Conservation (phyloP, 2,329 filamentous ascomycete species). For the Pyricularia sp. region DNA sequence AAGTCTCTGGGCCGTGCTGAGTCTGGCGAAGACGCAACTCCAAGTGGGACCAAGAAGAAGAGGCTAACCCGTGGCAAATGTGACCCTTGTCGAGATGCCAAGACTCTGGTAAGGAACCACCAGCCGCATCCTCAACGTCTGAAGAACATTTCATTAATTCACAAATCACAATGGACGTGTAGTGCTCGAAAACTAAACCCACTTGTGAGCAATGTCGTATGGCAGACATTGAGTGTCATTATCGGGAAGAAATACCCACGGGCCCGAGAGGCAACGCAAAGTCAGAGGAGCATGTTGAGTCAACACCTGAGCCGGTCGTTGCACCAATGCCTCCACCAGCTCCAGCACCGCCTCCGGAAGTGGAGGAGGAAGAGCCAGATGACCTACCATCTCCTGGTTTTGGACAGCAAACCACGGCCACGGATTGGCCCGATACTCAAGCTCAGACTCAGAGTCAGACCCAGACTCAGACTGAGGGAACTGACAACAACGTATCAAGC, state of each 20-base stretch:
- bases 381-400: slow-evolving; percentile 13
- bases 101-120: slow-evolving; percentile 13
- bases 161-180: background rate
- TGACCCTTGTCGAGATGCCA: slow-evolving; percentile 17
- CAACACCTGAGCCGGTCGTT: slow-evolving; percentile 10
- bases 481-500: background rate
- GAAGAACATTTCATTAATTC: no score
- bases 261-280: background rate
- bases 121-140: background rate
- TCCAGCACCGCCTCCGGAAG: slow-evolving; percentile 1
- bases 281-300: background rate
- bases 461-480: background rate
- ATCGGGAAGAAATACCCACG: slow-evolving; percentile 4
- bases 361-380: slow-evolving; percentile 11
- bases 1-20: background rate
- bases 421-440: background rate
- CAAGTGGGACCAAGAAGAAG: slow-evolving; percentile 12
- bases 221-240: slow-evolving; percentile 7
- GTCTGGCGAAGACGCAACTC: background rate
- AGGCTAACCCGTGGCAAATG: slow-evolving; percentile 20
- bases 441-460: no score
- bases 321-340: slow-evolving; percentile 9
- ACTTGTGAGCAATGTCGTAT: slow-evolving; percentile 16
- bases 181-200: slow-evolving; percentile 22
- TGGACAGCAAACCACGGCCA: background rate